These are phyloP conservation scores for Lecanicillium sp. DNA, from an alignment of 2,329 filamentous ascomycete genomes.

Conservation along the genomic window DNA sequence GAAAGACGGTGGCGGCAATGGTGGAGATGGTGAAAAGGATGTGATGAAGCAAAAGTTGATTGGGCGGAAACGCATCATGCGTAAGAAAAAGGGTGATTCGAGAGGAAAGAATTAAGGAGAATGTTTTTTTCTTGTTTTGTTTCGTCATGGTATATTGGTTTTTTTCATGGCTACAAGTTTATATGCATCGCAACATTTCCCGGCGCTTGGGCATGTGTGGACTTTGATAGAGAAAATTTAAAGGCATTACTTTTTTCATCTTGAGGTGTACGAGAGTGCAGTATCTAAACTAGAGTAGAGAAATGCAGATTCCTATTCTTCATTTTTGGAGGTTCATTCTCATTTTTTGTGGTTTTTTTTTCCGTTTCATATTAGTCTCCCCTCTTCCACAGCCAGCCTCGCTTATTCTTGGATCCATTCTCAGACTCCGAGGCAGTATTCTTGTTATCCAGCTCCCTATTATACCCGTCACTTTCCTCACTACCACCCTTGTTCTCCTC, in stretches of 20 bases:
- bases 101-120: conserved; percentile 22
- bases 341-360: neutral
- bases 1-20: conserved; percentile 24
- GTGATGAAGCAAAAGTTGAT: conserved; percentile 66
- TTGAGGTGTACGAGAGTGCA: too few relatives aligned
- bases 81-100: conserved; percentile 53
- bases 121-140: neutral
- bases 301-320: too few relatives aligned
- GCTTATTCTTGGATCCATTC: conserved; percentile 14
- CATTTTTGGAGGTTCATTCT: too few relatives aligned
- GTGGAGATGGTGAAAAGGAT: conserved; percentile 42
- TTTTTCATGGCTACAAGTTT: too few relatives aligned
- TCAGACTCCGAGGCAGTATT: neutral
- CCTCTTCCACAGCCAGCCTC: conserved; percentile 32
- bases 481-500: conserved; percentile 12
- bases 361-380: conserved; percentile 12
- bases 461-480: too few relatives aligned
- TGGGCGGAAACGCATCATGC: conserved; percentile 71
- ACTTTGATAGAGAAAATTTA: too few relatives aligned
- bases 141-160: neutral
- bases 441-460: too few relatives aligned
- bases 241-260: too few relatives aligned
- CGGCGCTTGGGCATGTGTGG: neutral
- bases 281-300: conserved; percentile 6
- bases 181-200: too few relatives aligned